A percentile compares a stretch with the other conserved stretches of the same genome.
Conservation (phyloP, 2,329 filamentous ascomycete genomes). For the Pseudonectria foliicola region DNA sequence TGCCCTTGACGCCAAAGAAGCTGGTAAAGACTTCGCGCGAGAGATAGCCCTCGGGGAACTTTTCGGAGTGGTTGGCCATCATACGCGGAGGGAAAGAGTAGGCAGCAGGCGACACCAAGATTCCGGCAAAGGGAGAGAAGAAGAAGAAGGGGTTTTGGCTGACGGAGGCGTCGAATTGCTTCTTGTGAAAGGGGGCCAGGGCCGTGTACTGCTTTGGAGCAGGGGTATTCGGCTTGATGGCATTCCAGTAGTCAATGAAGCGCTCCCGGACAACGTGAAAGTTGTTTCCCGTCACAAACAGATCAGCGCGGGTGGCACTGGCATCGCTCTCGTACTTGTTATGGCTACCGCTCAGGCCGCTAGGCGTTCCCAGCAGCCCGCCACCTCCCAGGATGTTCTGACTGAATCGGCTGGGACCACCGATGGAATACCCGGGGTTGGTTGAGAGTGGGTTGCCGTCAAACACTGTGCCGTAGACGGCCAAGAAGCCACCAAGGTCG, state of each 20-base stretch:
- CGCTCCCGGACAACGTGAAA: conserved; percentile 42
- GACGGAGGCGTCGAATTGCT: conserved; percentile 39
- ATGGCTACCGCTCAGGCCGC: conserved; percentile 43
- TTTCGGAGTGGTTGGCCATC: conserved; percentile 36
- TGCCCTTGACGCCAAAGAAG: conserved; percentile 38
- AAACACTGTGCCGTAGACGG: conserved; percentile 40
- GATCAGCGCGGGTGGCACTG: conserved; percentile 41
- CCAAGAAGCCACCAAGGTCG: conserved; percentile 34
- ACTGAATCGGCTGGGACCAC: conserved; percentile 31
- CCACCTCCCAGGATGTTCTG: conserved; percentile 36
- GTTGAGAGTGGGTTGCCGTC: conserved; percentile 44
- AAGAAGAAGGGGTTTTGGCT: conserved; percentile 46
- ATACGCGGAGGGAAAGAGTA: conserved; percentile 36
- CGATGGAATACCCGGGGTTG: conserved; percentile 44
- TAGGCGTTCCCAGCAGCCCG: conserved; percentile 36
- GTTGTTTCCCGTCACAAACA: conserved; percentile 44
- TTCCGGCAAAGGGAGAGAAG: conserved; percentile 42
- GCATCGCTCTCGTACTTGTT: conserved; percentile 49
- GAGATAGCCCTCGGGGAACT: conserved; percentile 28
- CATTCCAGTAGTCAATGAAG: conserved; percentile 39
- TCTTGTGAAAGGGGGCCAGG: conserved; percentile 18
- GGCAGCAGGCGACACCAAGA: conserved; percentile 39
- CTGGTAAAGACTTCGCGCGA: conserved; percentile 33
- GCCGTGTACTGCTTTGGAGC: conserved; percentile 2
- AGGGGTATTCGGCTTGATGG: conserved; percentile 24